Evolutionary conservation across 495 filamentous ascomycete genomes (phyloP), one percentile per base, ranked within the genome.

Genomic region (Xylaria cubensis): DNA sequence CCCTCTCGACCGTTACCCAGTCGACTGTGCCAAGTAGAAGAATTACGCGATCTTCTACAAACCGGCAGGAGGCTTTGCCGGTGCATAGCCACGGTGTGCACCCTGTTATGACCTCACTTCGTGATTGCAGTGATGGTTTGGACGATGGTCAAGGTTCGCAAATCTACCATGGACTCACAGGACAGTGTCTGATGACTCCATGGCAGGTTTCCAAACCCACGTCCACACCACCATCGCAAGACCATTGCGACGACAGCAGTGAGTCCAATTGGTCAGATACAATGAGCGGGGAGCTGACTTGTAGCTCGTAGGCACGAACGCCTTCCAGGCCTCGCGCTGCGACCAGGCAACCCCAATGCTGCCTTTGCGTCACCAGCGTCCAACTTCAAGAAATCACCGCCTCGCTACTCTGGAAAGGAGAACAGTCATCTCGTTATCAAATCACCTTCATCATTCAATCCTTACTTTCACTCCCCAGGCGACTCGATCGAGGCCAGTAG

Each of bases 381-480:
- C 2, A 41, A 50, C 9, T 41, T 72, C 8, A 77, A 74, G 26
- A 72, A 73, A 68, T 67, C 76, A 5, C 71, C 77, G 4, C 32
- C 71, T 9, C 67, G 48, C 2, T 75, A 75, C 41, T 36, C 44
- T 29, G 73, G 74, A 21, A 77, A 78, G 39, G 78, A 78, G 59
- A 77, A 78, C 66, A 56, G 68, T n/a, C 53, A 59, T 53, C 53
- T 72, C 42, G 15, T 66, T 26, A 36, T 71, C 17, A 77, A 77
- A 67, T 67, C 74, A 12, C 73, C 75, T 59, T 21, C 48, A 46
- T 26, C 68, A 36, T 32, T 82, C 46, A 78, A 77, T 72, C 70
- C 77, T 13, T 85, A 81, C 50, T 76, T 81, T 12, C 78, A 77
- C 26, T 70, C 69, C 36, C 70, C 79, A 2, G 72, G 79, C 24